These are phyloP conservation scores for Neostapfia colusana DNA, from an alignment of 176 grass and related monocot genomes.

Conservation along the genomic window DNA sequence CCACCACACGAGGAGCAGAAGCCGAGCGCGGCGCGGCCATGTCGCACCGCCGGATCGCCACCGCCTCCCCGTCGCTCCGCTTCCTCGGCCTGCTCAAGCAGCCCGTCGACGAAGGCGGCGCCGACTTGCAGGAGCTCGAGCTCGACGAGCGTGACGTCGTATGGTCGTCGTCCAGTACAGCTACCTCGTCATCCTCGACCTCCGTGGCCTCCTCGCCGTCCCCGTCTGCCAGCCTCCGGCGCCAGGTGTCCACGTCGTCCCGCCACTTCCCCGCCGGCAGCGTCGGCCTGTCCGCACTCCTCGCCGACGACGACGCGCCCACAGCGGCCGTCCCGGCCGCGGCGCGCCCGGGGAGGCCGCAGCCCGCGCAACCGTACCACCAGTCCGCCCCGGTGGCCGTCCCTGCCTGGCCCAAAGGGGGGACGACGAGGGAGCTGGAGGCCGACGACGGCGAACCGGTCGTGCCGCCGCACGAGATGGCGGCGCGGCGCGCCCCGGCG, in stretches of 20 bases:
- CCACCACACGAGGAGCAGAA: not conserved
- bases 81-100: conserved; percentile 74
- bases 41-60: conserved; percentile 36
- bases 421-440: conserved; percentile 7
- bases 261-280: conserved; percentile 35
- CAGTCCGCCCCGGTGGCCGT: conserved; percentile 74
- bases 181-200: conserved; percentile 35
- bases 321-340: conserved; percentile 28
- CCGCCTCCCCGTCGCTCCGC: conserved; percentile 59
- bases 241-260: conserved; percentile 34
- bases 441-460: conserved; percentile 20
- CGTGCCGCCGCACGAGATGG: conserved; percentile 69
- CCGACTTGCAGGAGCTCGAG: conserved; percentile 50
- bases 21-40: conserved; percentile 19
- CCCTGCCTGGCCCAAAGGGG: conserved; percentile 61
- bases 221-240: conserved; percentile 20
- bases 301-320: conserved; percentile 37
- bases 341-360: conserved; percentile 26
- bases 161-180: conserved; percentile 45
- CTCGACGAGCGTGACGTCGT: conserved; percentile 83
- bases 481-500: conserved; percentile 51
- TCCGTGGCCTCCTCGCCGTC: conserved; percentile 48
- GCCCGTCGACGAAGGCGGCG: conserved; percentile 35
- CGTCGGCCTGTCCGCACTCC: conserved; percentile 63
- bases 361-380: conserved; percentile 29